Conservation (phyloP, 1,139 yeast genomes). For the Saccharomycopsis hybrid region DNA sequence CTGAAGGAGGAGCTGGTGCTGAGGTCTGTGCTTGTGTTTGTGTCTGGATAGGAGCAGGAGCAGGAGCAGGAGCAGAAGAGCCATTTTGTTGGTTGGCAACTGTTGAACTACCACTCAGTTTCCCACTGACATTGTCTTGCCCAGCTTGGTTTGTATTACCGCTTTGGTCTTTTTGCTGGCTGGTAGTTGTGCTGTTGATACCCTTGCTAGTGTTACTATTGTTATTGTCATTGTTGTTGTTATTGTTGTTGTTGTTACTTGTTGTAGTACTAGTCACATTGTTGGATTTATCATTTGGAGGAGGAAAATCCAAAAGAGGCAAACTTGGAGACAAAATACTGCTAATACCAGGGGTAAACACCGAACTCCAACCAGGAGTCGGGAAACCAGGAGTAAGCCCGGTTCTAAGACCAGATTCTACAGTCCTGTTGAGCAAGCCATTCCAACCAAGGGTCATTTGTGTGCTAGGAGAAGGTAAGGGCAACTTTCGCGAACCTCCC, state of each 20-base stretch:
- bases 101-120: no score
- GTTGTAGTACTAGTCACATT: slow-evolving; percentile 1
- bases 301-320: neutral
- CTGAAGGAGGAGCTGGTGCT: no score
- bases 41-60: no score
- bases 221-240: slow-evolving; percentile 9
- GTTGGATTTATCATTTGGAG: neutral
- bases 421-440: slow-evolving; percentile 50
- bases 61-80: no score
- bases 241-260: neutral
- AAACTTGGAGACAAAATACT: slow-evolving; percentile 5
- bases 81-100: no score
- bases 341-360: slow-evolving; percentile 3
- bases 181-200: neutral
- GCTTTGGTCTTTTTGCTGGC: no score
- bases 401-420: slow-evolving; percentile 57
- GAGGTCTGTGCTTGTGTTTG: no score
- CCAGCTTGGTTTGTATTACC: no score
- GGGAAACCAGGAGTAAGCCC: slow-evolving; percentile 52
- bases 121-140: no score
- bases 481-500: slow-evolving; percentile 50
- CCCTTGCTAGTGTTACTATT: slow-evolving; percentile 12
- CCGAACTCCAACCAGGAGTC: neutral
- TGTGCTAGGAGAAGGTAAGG: slow-evolving; percentile 37
- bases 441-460: slow-evolving; percentile 24